Evolutionary conservation across 2,329 filamentous ascomycete genomes (phyloP).

Genomic region (Epichloe amarillans): DNA sequence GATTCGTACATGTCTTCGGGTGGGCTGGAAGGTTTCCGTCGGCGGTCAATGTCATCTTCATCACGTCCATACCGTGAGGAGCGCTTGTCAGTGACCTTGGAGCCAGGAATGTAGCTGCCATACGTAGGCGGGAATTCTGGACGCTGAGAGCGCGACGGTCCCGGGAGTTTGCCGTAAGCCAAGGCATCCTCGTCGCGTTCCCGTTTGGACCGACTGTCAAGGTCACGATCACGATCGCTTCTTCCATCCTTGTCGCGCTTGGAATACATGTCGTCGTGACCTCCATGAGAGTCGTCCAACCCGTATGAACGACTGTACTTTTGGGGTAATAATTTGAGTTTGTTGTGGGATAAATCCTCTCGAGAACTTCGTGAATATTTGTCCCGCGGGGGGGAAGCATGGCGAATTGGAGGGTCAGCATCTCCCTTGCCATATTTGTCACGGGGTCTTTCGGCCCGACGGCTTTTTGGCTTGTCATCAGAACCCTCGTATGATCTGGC

Average conservation of each 20-base stretch:
- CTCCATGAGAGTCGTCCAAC: slow-evolving; percentile 7
- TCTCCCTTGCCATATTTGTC: slow-evolving; percentile 3
- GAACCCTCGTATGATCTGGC: slow-evolving; percentile 6
- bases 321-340: slow-evolving; percentile 31
- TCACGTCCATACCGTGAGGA: slow-evolving; percentile 11
- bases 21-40: slow-evolving; percentile 4
- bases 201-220: slow-evolving; percentile 7
- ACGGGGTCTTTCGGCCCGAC: not conserved
- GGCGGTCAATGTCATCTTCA: slow-evolving; percentile 3
- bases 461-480: not conserved
- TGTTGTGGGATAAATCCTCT: slow-evolving; percentile 20
- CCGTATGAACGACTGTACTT: slow-evolving; percentile 31
- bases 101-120: slow-evolving; percentile 15
- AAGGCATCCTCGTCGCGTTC: slow-evolving; percentile 30
- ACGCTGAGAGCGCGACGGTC: slow-evolving; percentile 12
- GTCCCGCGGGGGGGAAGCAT: slow-evolving; percentile 9
- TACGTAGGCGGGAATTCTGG: slow-evolving; percentile 13
- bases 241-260: slow-evolving; percentile 13
- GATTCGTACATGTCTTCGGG: slow-evolving; percentile 10
- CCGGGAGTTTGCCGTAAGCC: slow-evolving; percentile 32
- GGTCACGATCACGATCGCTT: slow-evolving; percentile 10
- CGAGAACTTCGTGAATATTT: slow-evolving; percentile 8
- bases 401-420: slow-evolving; percentile 9
- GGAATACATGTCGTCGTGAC: slow-evolving; percentile 6
- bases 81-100: slow-evolving; percentile 10